These are phyloP conservation scores for Strigomonas galati DNA, from an alignment of 208 protist genomes.

Conservation along the genomic window DNA sequence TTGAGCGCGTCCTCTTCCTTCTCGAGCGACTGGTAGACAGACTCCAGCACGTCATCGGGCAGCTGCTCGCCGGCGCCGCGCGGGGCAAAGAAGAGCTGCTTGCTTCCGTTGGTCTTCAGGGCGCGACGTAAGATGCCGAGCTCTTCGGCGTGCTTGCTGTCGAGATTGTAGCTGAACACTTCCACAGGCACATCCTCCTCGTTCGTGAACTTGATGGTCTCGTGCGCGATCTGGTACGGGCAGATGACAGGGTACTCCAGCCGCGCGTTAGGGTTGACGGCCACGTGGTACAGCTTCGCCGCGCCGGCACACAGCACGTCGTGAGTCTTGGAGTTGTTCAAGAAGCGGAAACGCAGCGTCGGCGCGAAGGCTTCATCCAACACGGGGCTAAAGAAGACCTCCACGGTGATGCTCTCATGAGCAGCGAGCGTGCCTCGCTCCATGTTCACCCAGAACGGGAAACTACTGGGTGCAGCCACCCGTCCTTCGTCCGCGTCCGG, in stretches of 20 bases:
- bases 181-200: constrained; percentile 82
- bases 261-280: constrained; percentile 30
- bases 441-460: constrained; percentile 71
- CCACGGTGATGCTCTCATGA: constrained; percentile 42
- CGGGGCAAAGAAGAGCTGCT: constrained; percentile 61
- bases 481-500: background rate
- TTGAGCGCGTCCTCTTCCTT: constrained; percentile 14
- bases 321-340: constrained; percentile 44
- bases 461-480: constrained; percentile 1
- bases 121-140: constrained; percentile 53
- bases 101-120: constrained; percentile 20
- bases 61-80: constrained; percentile 63
- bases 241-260: constrained; percentile 68
- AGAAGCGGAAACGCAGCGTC: constrained; percentile 52
- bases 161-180: constrained; percentile 84
- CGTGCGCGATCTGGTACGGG: constrained; percentile 62
- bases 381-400: constrained; percentile 68
- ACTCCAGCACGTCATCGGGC: constrained; percentile 61
- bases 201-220: constrained; percentile 78
- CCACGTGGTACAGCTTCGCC: constrained; percentile 32
- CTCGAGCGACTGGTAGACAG: constrained; percentile 47
- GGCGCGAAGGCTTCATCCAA: constrained; percentile 19
- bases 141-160: constrained; percentile 68
- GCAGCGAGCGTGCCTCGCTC: constrained; percentile 69
- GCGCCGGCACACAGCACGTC: constrained; percentile 46